Evolutionary conservation across 2,329 filamentous ascomycete species (phyloP).

Genomic region (Neonectria punicea): DNA sequence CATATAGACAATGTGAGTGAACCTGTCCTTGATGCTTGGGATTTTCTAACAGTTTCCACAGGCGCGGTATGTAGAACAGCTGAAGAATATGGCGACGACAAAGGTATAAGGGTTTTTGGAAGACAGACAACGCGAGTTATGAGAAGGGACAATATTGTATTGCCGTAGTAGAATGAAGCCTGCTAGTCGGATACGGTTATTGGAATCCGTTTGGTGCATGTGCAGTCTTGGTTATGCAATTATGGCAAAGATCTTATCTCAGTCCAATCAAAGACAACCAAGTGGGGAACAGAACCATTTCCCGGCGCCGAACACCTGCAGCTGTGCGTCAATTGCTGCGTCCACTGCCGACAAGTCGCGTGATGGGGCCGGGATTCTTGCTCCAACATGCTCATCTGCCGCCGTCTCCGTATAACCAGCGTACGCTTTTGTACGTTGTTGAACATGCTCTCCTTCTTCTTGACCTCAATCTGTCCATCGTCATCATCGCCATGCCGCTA

Average conservation of each 20-base stretch:
- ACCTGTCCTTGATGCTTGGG: too few relatives aligned
- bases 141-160: neutral
- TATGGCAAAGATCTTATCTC: neutral
- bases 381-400: conserved; percentile 39
- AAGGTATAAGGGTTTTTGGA: neutral
- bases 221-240: neutral
- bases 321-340: conserved; percentile 28
- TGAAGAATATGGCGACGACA: conserved; percentile 1
- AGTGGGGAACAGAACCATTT: neutral
- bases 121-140: neutral
- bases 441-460: conserved; percentile 34
- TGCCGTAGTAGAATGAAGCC: neutral
- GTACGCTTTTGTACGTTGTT: conserved; percentile 14
- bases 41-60: neutral
- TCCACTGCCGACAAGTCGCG: conserved; percentile 2
- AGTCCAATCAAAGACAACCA: neutral
- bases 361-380: conserved; percentile 25
- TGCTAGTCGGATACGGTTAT: too few relatives aligned
- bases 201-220: neutral
- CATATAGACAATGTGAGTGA: conserved; percentile 20
- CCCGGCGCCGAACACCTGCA: neutral
- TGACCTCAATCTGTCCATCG: conserved; percentile 17
- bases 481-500: conserved; percentile 34
- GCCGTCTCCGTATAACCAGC: conserved; percentile 20
- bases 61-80: conserved; percentile 18